Evolutionary conservation across 345 rosid genomes (phyloP), one percentile per base, ranked within the genome.

Genomic region (Syzygium grande): DNA sequence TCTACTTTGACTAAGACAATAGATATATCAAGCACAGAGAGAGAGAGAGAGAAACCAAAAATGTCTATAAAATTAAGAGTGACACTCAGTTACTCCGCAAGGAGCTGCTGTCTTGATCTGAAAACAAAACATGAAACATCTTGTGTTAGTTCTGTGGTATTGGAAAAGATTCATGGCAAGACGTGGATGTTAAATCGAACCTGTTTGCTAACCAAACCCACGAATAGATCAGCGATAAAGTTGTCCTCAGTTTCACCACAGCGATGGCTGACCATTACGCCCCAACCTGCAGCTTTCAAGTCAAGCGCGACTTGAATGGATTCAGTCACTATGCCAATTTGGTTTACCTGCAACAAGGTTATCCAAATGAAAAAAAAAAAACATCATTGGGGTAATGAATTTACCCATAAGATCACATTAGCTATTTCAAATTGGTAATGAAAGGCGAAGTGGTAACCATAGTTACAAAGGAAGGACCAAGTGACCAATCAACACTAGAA

Each of bases 31-130:
- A 59, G 61, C 23, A 54, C 38, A 34, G 58, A 54, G 58, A 19
- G 58, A 19, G 56, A 19, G 56, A 30, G 11, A 30, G 78, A 13
- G 34, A 65, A 16, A 73, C 25, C 46, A 0, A 30, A 73, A 73
- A 38, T 73, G 25, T 1, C 25, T 9, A 73, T 46, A 34, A 27
- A 61, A 78, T 38, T 19, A 73, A 84, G 65, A 87, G 63, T 43
- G 59, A 56, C 52, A 30, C 53, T 46, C 58, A 41, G 27, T 22
- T 88, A 96, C 99, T 89, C 98, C 91, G 91, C 98, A 98, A 30
- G 99, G 99, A 90, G 99, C 99, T 87, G 98, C 99, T 22, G 98
- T 97, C 94, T 98, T 98, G 93, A 98, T 98, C 99, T 97, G 90
- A 86, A 89, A 51, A 34, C 38, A 34, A 34, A 34, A 34, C 38